Conservation (phyloP, 805 yeast genomes). For the Myxozyma melibiosi region DNA sequence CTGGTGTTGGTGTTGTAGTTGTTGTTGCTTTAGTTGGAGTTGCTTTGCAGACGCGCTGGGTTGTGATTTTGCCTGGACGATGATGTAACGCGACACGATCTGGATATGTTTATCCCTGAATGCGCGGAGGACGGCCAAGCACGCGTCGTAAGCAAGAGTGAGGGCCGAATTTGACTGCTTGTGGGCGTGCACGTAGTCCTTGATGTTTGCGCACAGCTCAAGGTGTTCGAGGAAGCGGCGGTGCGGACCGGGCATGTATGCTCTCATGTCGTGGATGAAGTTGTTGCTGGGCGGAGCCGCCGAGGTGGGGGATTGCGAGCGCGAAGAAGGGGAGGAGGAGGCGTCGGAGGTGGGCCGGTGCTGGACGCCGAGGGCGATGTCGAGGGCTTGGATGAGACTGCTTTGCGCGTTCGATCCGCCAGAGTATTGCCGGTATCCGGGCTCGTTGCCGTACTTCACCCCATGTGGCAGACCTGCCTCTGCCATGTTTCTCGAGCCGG, state of each 20-base stretch:
- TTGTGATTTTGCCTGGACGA: conserved; percentile 67
- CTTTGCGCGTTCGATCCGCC: conserved; percentile 97
- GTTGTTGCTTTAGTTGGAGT: conserved; percentile 1
- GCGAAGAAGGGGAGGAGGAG: not conserved
- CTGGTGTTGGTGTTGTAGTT: too few relatives aligned
- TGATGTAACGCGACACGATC: conserved; percentile 83
- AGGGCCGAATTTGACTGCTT: conserved; percentile 53
- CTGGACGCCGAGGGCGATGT: conserved; percentile 70
- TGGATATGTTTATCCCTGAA: conserved; percentile 94
- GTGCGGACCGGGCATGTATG: conserved; percentile 89
- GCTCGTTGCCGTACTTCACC: conserved; percentile 62
- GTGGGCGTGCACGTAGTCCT: conserved; percentile 61
- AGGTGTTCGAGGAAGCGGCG: conserved; percentile 69
- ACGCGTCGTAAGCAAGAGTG: conserved; percentile 77
- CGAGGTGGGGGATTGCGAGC: conserved; percentile 49
- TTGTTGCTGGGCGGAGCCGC: conserved; percentile 39
- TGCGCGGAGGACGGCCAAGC: conserved; percentile 81
- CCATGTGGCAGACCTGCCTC: conserved; percentile 83
- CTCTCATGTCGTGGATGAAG: conserved; percentile 81
- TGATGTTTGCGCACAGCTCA: conserved; percentile 58
- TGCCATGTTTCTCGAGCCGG: conserved; percentile 93
- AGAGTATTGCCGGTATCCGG: conserved; percentile 42
- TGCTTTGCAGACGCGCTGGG: conserved; percentile 11
- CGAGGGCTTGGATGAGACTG: conserved; percentile 84
- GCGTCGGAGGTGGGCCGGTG: conserved; percentile 63